Conservation (phyloP, 441 rosid species). For the Lepidium campestre region DNA sequence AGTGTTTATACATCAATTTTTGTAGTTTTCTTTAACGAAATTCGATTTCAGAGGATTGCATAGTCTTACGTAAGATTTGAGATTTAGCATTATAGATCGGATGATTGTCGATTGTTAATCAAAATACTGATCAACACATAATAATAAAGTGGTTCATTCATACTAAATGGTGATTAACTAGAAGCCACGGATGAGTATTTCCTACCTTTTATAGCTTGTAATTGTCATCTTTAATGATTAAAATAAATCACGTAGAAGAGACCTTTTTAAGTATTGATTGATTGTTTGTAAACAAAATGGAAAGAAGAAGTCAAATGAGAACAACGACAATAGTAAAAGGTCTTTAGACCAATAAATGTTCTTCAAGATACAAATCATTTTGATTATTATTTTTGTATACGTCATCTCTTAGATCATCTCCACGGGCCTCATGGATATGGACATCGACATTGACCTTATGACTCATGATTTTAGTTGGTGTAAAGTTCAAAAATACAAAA, state of each 20-base stretch:
- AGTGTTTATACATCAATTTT: no score
- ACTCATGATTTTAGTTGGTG: conserved; percentile 30
- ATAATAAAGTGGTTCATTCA: background rate
- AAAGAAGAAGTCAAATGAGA: conserved; percentile 19
- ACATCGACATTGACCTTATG: conserved; percentile 27
- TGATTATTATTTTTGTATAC: conserved; percentile 16
- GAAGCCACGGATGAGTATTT: background rate
- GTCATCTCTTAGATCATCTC: conserved; percentile 31
- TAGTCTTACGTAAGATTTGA: no score
- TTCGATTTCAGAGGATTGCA: no score
- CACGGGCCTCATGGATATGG: conserved; percentile 30
- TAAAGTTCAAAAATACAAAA: conserved; percentile 12
- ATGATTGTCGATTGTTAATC: no score
- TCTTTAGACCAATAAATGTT: background rate
- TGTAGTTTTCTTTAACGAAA: no score
- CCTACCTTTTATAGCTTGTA: background rate
- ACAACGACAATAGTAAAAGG: conserved; percentile 19
- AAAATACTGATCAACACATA: no score
- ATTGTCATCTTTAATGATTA: background rate
- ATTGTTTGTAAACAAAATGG: conserved; percentile 17
- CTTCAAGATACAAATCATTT: background rate
- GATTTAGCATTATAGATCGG: no score
- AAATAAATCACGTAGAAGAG: background rate
- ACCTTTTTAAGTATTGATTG: background rate
- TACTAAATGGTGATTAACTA: background rate